phyloP scores from a whole-genome alignment of 2,329 filamentous ascomycete genomes.

The Monosporascus ibericus region DNA sequence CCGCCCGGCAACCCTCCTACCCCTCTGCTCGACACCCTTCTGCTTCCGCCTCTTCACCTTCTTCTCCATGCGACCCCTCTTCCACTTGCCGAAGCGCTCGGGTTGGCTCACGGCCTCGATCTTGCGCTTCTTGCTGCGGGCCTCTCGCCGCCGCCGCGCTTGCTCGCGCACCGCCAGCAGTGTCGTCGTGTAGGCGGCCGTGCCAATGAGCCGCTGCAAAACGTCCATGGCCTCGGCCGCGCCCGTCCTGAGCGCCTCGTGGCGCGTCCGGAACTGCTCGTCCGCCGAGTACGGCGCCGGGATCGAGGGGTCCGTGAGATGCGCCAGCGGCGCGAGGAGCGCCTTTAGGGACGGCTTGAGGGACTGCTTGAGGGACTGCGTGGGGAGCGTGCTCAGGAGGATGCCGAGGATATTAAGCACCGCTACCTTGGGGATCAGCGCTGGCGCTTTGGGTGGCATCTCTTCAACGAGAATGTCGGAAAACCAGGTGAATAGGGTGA shows the following conservation, averaged over 20 bases:
- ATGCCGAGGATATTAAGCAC: constrained; percentile 69
- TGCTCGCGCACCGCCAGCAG: constrained; percentile 67
- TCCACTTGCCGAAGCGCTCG: constrained; percentile 69
- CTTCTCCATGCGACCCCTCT: constrained; percentile 77
- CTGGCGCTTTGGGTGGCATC: constrained; percentile 53
- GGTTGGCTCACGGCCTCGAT: constrained; percentile 82
- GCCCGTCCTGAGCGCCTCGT: constrained; percentile 65
- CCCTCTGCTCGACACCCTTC: constrained; percentile 66
- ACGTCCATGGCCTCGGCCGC: constrained; percentile 72
- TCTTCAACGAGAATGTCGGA: constrained; percentile 76
- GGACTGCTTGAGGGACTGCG: constrained; percentile 48
- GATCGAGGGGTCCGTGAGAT: constrained; percentile 76
- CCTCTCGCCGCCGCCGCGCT: constrained; percentile 66
- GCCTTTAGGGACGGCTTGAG: constrained; percentile 58
- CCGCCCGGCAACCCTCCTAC: constrained; percentile 47
- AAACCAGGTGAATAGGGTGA: constrained; percentile 73
- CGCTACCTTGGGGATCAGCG: constrained; percentile 68
- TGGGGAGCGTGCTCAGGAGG: constrained; percentile 56
- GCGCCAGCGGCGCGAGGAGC: constrained; percentile 60
- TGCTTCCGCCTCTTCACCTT: constrained; percentile 80
- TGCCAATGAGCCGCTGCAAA: constrained; percentile 82
- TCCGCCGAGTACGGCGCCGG: constrained; percentile 66
- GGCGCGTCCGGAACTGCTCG: constrained; percentile 59
- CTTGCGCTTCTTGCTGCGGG: constrained; percentile 75
- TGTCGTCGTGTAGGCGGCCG: constrained; percentile 68